A percentile compares a stretch with the other conserved stretches of the same genome.
These are phyloP conservation scores for Poa pratensis DNA, from an alignment of 176 grass and related monocot genomes.

Conservation along the genomic window DNA sequence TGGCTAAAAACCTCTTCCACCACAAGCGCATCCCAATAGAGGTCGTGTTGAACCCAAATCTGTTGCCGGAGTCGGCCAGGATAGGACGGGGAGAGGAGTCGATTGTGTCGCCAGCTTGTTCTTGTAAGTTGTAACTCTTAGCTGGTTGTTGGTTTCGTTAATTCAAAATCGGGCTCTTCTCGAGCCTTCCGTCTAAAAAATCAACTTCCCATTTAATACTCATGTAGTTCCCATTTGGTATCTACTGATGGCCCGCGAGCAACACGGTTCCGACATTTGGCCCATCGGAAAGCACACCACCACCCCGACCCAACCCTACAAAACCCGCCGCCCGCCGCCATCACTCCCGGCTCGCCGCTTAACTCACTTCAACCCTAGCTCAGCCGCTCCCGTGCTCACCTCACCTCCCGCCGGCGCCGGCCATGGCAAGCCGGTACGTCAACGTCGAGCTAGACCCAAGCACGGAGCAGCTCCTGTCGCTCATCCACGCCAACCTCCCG, in stretches of 20 bases:
- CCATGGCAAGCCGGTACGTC: background rate
- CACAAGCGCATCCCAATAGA: too few relatives aligned
- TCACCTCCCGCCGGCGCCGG: background rate
- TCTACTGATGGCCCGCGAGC: background rate
- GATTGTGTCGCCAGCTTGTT: too few relatives aligned
- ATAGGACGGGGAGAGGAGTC: too few relatives aligned
- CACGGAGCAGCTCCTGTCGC: background rate
- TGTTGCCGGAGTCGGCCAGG: too few relatives aligned
- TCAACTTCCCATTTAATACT: background rate
- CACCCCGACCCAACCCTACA: slow-evolving; percentile 4
- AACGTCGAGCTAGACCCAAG: background rate
- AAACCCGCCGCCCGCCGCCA: background rate
- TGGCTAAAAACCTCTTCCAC: too few relatives aligned
- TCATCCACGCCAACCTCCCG: background rate
- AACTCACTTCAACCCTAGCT: background rate
- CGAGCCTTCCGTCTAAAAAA: too few relatives aligned
- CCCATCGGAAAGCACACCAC: background rate
- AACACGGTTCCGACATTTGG: background rate
- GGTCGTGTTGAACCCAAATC: too few relatives aligned
- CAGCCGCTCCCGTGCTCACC: background rate
- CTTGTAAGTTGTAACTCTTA: too few relatives aligned
- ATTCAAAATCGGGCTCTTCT: too few relatives aligned
- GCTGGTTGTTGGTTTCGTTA: too few relatives aligned
- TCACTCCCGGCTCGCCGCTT: background rate
- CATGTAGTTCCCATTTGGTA: too few relatives aligned